A percentile compares a stretch with the other conserved stretches of the same genome.
These are phyloP conservation scores for Fraxinus latifolia DNA, from an alignment of 305 asterid species.

Conservation along the genomic window DNA sequence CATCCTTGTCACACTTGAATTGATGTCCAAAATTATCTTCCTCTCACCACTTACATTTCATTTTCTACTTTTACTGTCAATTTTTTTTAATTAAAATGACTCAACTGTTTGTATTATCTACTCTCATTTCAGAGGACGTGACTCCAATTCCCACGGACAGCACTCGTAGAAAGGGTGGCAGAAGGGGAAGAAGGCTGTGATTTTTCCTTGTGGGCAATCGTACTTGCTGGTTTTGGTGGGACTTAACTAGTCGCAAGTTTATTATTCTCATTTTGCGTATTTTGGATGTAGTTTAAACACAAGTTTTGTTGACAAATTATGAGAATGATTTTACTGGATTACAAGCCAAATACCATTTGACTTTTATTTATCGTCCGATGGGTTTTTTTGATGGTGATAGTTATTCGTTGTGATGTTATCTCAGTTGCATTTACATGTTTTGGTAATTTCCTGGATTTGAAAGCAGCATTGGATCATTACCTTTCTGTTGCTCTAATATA, in stretches of 20 bases:
- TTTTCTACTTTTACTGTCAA: not conserved
- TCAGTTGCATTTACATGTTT: not conserved
- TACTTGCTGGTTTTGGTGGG: constrained; percentile 1
- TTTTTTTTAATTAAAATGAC: not conserved
- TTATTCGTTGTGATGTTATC: not conserved
- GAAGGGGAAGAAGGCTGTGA: constrained; percentile 71
- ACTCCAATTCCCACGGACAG: constrained; percentile 71
- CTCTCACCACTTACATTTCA: not conserved
- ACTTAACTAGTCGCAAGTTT: constrained; percentile 16
- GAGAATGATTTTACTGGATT: not conserved
- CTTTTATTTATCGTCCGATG: not conserved
- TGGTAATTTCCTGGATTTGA: not conserved
- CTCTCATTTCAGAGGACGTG: constrained; percentile 53
- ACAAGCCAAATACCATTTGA: not conserved
- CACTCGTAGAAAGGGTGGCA: constrained; percentile 65
- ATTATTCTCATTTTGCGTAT: constrained; percentile 17
- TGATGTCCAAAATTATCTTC: constrained; percentile 1
- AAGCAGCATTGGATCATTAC: not conserved
- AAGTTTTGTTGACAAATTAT: not conserved
- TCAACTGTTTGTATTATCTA: not conserved
- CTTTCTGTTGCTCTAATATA: not conserved
- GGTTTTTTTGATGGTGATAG: not conserved
- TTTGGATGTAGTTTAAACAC: constrained; percentile 15
- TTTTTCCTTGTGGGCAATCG: not conserved
- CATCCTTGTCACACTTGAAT: not conserved